Evolutionary conservation across 352 stramenopile genomes (phyloP).

Genomic region (Pythium monospermum): DNA sequence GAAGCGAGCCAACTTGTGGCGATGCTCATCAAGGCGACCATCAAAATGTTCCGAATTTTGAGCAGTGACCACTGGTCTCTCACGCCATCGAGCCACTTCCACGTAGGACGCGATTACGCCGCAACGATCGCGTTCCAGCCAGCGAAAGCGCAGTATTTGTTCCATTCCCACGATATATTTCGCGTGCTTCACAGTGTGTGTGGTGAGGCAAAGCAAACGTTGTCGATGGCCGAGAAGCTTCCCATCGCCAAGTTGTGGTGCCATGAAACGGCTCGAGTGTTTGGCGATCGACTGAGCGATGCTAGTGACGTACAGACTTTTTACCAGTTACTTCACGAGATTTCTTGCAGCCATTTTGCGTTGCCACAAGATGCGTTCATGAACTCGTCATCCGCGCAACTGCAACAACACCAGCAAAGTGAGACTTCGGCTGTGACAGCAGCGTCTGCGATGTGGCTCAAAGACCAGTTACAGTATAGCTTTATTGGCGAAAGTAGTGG

Average conservation of each 20-base stretch:
- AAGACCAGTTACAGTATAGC: constrained; percentile 44
- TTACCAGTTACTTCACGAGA: constrained; percentile 39
- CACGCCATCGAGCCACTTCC: constrained; percentile 2
- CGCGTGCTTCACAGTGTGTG: constrained; percentile 40
- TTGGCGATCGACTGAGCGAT: constrained; percentile 48
- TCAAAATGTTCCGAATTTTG: constrained; percentile 48
- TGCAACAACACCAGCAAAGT: constrained; percentile 3
- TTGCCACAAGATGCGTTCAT: constrained; percentile 40
- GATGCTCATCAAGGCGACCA: constrained; percentile 46
- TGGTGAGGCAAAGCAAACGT: constrained; percentile 26
- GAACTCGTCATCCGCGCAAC: background rate
- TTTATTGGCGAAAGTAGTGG: constrained; percentile 48
- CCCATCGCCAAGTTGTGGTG: constrained; percentile 60
- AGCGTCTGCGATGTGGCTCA: no score
- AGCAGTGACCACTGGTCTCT: constrained; percentile 28
- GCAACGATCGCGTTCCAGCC: constrained; percentile 21
- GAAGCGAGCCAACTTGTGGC: constrained; percentile 32
- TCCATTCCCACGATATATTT: constrained; percentile 35
- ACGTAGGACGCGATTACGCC: background rate
- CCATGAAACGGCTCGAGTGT: constrained; percentile 52
- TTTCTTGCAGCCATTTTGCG: constrained; percentile 37
- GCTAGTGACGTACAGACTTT: constrained; percentile 29
- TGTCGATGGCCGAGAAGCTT: constrained; percentile 41
- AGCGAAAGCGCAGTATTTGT: constrained; percentile 52
- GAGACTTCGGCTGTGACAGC: no score